Evolutionary conservation across 257 asterid species (phyloP).

Genomic region (Scutellaria galericulata): DNA sequence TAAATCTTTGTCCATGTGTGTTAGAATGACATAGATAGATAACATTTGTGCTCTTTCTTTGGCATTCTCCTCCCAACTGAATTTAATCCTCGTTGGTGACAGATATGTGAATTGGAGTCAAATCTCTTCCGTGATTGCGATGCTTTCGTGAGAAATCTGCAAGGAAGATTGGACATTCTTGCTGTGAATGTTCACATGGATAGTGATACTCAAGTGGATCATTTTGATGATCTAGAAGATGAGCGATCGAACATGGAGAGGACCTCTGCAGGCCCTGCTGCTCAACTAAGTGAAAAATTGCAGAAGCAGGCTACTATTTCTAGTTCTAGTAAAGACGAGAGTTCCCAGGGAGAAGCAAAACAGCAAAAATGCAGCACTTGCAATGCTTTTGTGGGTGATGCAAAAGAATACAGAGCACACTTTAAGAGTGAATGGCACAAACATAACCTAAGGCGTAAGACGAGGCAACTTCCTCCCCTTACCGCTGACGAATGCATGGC

Average conservation of each 20-base stretch:
- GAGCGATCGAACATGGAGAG: slow-evolving; percentile 49
- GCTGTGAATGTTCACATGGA: slow-evolving; percentile 86
- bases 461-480: slow-evolving; percentile 84
- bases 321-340: slow-evolving; percentile 40
- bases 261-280: slow-evolving; percentile 32
- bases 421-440: slow-evolving; percentile 98
- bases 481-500: slow-evolving; percentile 79
- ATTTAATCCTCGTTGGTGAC: slow-evolving; percentile 18
- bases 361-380: slow-evolving; percentile 87
- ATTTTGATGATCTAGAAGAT: slow-evolving; percentile 76
- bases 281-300: slow-evolving; percentile 59
- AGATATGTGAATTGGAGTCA: slow-evolving; percentile 86
- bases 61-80: slow-evolving; percentile 4
- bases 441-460: slow-evolving; percentile 82
- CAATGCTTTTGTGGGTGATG: slow-evolving; percentile 71
- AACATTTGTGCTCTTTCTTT: neutral
- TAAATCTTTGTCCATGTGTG: neutral
- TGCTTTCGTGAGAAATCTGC: slow-evolving; percentile 66
- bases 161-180: slow-evolving; percentile 83
- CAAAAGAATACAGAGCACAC: slow-evolving; percentile 84
- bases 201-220: slow-evolving; percentile 65
- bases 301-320: slow-evolving; percentile 60
- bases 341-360: slow-evolving; percentile 55
- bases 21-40: neutral
- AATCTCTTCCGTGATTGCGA: slow-evolving; percentile 81